Conservation (phyloP, 1,284 basidiomycete species). For the Agaricales sp. region DNA sequence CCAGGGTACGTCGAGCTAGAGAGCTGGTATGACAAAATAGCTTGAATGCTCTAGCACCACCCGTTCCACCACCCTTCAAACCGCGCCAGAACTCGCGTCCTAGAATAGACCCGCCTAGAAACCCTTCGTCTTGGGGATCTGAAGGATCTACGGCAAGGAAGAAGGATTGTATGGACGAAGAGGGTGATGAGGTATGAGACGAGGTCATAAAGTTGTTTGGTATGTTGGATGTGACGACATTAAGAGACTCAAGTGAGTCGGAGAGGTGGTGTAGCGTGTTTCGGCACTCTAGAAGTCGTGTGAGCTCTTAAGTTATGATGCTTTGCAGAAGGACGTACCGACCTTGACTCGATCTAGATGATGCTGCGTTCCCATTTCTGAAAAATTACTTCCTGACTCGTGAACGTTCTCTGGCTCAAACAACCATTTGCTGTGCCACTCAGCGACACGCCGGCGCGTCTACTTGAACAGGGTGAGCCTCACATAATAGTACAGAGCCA, state of each 20-base stretch:
- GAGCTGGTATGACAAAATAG: slow-evolving; percentile 8
- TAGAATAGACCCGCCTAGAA: slow-evolving; percentile 46
- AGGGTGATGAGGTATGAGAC: slow-evolving; percentile 35
- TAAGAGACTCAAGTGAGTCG: background rate
- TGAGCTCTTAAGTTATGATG: background rate
- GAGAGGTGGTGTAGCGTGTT: background rate
- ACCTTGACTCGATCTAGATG: background rate
- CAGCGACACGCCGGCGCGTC: slow-evolving; percentile 42
- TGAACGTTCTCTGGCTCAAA: slow-evolving; percentile 30
- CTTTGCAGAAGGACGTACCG: background rate
- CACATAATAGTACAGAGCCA: slow-evolving; percentile 2
- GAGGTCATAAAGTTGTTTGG: slow-evolving; percentile 35
- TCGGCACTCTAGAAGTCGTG: background rate
- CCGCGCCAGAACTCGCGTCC: slow-evolving; percentile 59
- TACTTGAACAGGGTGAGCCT: slow-evolving; percentile 16
- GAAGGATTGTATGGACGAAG: slow-evolving; percentile 47
- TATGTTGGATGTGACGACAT: slow-evolving; percentile 29
- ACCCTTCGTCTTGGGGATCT: slow-evolving; percentile 35
- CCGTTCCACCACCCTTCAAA: slow-evolving; percentile 42
- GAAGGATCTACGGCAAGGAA: slow-evolving; percentile 46
- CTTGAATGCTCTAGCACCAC: slow-evolving; percentile 43
- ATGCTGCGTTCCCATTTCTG: no score
- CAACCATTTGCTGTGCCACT: slow-evolving; percentile 38
- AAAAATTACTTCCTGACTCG: no score
- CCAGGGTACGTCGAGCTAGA: no score